These are phyloP conservation scores for Pseudozyma sp. DNA, from an alignment of 1,284 basidiomycete species.

Conservation along the genomic window DNA sequence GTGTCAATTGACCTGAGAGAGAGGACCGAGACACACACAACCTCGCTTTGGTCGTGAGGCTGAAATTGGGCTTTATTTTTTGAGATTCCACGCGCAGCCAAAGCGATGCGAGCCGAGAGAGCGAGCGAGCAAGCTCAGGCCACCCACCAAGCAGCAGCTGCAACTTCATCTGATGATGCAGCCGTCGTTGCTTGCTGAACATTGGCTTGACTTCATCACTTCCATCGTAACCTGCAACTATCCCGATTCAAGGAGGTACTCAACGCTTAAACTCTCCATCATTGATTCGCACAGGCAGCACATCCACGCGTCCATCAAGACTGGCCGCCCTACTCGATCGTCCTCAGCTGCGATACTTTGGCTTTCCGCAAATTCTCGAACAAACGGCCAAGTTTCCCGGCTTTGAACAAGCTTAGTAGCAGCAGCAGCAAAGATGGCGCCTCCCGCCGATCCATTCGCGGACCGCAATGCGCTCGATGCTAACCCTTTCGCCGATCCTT, in stretches of 20 bases:
- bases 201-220: no score
- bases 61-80: slow-evolving; percentile 2
- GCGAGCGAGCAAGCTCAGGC: not conserved
- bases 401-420: not conserved
- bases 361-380: not conserved
- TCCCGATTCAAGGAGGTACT: no score
- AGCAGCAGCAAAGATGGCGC: slow-evolving; percentile 17
- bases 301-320: no score
- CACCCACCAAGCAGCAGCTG: not conserved
- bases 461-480: slow-evolving; percentile 63
- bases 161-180: no score
- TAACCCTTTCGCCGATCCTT: slow-evolving; percentile 70
- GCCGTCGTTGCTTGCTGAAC: no score
- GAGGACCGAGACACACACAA: not conserved
- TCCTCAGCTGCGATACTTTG: not conserved
- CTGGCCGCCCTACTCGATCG: not conserved
- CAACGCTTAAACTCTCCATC: no score
- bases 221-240: no score
- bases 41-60: not conserved
- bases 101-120: not conserved
- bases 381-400: no score
- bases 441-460: slow-evolving; percentile 55
- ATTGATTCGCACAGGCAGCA: no score
- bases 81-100: slow-evolving; percentile 2
- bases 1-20: no score